Conservation (phyloP, 73 alveolate genomes). For the Breviolum minutum region DNA sequence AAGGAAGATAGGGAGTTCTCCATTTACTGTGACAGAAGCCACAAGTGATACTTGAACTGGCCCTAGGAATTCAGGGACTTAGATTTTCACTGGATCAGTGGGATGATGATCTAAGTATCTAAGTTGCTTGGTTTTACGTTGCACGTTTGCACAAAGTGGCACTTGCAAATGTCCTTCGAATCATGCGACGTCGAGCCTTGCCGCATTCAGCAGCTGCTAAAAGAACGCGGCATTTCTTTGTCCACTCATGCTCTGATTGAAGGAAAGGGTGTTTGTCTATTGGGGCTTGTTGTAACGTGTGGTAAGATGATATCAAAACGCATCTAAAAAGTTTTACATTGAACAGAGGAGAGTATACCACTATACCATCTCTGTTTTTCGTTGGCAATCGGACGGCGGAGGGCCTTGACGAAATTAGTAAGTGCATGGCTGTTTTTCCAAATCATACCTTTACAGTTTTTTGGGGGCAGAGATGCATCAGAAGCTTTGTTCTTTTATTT, state of each 20-base stretch:
- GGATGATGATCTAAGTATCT: neutral
- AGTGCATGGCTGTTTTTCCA: too few relatives aligned
- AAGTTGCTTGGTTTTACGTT: neutral
- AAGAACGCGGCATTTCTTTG: neutral
- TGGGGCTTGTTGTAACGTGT: neutral
- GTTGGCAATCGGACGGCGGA: too few relatives aligned
- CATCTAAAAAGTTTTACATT: neutral
- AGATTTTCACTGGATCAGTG: neutral
- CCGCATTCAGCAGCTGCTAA: neutral
- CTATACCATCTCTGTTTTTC: too few relatives aligned
- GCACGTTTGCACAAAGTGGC: conserved; percentile 94
- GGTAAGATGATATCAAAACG: neutral
- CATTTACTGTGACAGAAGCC: neutral
- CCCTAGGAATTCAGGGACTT: neutral
- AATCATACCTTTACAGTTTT: too few relatives aligned
- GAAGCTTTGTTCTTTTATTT: too few relatives aligned
- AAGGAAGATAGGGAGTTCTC: too few relatives aligned
- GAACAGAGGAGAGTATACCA: too few relatives aligned
- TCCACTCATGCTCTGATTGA: neutral
- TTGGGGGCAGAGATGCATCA: too few relatives aligned
- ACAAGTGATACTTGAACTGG: neutral
- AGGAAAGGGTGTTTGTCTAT: neutral
- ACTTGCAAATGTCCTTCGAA: conserved; percentile 28
- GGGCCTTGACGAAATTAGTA: too few relatives aligned
- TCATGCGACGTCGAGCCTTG: neutral